Base-by-base conservation (phyloP, 805 yeast species). In the Candida takata region DNA sequence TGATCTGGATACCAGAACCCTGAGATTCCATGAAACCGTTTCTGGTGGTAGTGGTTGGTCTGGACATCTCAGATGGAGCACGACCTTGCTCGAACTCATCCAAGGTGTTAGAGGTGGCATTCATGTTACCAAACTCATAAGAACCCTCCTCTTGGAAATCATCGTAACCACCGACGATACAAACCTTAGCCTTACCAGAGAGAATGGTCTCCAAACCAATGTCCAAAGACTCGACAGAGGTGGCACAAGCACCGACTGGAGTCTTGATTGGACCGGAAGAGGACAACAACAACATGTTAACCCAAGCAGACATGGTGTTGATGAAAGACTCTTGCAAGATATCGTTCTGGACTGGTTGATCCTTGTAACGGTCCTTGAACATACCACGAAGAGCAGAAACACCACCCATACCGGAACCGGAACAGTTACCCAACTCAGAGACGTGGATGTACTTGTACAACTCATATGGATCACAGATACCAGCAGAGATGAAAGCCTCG, bases 331-430 rank as follows among this genome's bases (percentile, higher is more conserved):
- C 99, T 68, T 90, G 98, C 52, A 92, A 72, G 50, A 92, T 83
- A 67, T 92, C 99, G 60, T 85, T 92, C 70, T 94, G 98, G 37
- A 88, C 96, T 37, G 95, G 96, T 64, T 72, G 72, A 61, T 92
- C 99, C 51, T 76, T 69, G 69, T 73, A 92, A 69, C 99, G 80
- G 58, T 90, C 95, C 65, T 75, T 87, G 73, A 87, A 92, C 97
- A 92, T 92, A 53, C 96, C 97, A 63, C 94, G 84, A 58, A 92
- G 68, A 35, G 99, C 98, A 51, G 83, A 62, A 54, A 90, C 94
- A 81, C 99, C 99, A 67, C 99, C 99, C 95, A 92, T 90, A 77
- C 99, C 99, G 38, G 97, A 87, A 70, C 99, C 99, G 33, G 95
- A 83, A 74, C 97, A 88, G 76, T 90, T 94, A 70, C 98, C 99